Evolutionary conservation across 768 basidiomycete species (phyloP).

Genomic region (Leccinellum luteum): DNA sequence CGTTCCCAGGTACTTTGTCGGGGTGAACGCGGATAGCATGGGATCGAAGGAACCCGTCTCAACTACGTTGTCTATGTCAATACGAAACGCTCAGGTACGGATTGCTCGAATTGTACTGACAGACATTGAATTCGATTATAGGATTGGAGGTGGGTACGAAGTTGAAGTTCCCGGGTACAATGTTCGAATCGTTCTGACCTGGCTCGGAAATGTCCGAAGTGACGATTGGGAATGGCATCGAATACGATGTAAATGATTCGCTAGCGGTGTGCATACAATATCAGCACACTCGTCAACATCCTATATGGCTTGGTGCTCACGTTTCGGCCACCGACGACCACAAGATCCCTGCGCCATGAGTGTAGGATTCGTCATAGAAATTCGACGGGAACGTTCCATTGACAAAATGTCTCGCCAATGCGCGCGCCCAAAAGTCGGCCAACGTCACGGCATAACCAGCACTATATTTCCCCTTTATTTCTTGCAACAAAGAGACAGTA

Average conservation of each 20-base stretch:
- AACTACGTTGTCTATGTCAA: constrained; percentile 22
- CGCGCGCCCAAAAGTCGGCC: constrained; percentile 27
- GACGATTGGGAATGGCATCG: constrained; percentile 43
- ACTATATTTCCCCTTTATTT: constrained; percentile 29
- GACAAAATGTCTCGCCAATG: constrained; percentile 36
- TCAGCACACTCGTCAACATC: background rate
- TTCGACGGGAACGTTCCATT: constrained; percentile 36
- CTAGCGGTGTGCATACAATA: constrained; percentile 14
- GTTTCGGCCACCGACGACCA: constrained; percentile 34
- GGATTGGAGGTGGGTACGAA: constrained; percentile 31
- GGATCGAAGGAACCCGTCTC: constrained; percentile 44
- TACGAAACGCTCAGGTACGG: background rate
- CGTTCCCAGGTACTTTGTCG: constrained; percentile 44
- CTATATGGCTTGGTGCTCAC: constrained; percentile 20
- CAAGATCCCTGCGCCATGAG: constrained; percentile 35
- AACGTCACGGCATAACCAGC: constrained; percentile 32
- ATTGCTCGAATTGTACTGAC: constrained; percentile 13
- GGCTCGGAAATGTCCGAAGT: constrained; percentile 27
- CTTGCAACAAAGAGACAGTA: constrained; percentile 19
- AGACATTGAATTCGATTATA: constrained; percentile 36
- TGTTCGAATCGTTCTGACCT: constrained; percentile 24
- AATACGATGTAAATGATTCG: constrained; percentile 31
- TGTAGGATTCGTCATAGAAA: constrained; percentile 28
- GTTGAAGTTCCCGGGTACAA: constrained; percentile 18
- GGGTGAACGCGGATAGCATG: constrained; percentile 44